Evolutionary conservation across 2,329 filamentous ascomycete genomes (phyloP), one percentile per base, ranked within the genome.

Genomic region (Zasmidium cellare): DNA sequence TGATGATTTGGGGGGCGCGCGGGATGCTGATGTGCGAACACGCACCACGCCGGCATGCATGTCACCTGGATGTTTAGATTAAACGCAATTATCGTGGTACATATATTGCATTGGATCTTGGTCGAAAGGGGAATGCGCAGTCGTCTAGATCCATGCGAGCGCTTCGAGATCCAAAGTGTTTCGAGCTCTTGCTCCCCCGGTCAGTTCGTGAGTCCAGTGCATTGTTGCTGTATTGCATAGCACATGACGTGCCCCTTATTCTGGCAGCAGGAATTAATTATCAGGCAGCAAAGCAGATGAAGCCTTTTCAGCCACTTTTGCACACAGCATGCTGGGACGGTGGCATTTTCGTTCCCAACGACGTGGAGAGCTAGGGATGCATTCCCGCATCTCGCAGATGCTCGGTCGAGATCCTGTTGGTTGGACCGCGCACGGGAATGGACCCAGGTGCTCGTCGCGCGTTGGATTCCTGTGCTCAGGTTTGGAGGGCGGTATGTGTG

Each of bases 371-470:
- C 61, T 63, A 64, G 57, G 53, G 23, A 59, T 57, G 61, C 57
- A 61, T 46, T 54, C 50, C 45, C 55, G 59, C 61, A 59, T 60
- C 23, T 60, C 63, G 63, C 61, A 63, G 63, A 65, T 63, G 63
- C 63, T 65, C 63, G 63, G 63, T 55, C 61, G 59, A 62, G 57
- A 51, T 58, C 51, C 58, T 53, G 61, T 63, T 65, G 63, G 63
- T 57, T 45, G 56, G 24, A 51, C 24, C 24, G 46, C 46, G 38
- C 38, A 48, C 55, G 22, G 62, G 62, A 57, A 61, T 60, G 62
- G 46, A 58, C 24, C 55, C 56, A 50, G 48, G 12, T 45, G 56
- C 41, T 53, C 41, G 58, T 55, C 54, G 46, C 54, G 46, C 50
- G 47, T 50, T 61, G 59, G 46, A 56, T 31, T 58, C 54, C 53